Percentiles rank a stretch among this genome's conserved stretches.
Conservation (phyloP, 176 grass and related monocot genomes). For the Musa schizocarpa region DNA sequence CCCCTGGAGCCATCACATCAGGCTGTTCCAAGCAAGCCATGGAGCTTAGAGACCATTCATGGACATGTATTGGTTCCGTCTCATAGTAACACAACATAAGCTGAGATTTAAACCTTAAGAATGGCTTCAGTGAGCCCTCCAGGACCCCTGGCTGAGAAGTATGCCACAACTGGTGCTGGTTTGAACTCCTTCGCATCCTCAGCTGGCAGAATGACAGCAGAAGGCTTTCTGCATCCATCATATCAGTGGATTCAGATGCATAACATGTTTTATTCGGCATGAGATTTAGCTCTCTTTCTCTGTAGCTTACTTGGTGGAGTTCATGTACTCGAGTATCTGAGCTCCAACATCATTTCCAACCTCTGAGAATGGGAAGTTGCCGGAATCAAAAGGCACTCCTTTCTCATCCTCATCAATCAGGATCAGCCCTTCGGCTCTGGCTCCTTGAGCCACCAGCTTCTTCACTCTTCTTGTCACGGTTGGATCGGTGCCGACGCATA, state of each 20-base stretch:
- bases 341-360: slow-evolving; percentile 59
- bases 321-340: slow-evolving; percentile 77
- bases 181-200: slow-evolving; percentile 54
- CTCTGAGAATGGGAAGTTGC: slow-evolving; percentile 67
- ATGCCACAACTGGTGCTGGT: slow-evolving; percentile 75
- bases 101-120: slow-evolving; percentile 47
- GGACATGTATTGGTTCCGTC: not conserved
- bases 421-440: slow-evolving; percentile 49
- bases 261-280: not conserved
- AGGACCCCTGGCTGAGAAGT: slow-evolving; percentile 71
- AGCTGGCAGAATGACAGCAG: slow-evolving; percentile 59
- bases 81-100: not conserved
- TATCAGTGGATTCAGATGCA: not conserved
- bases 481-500: slow-evolving; percentile 55
- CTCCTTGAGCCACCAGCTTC: slow-evolving; percentile 59
- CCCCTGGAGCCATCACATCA: slow-evolving; percentile 92
- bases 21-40: slow-evolving; percentile 33
- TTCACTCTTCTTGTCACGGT: slow-evolving; percentile 64
- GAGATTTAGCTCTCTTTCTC: not conserved
- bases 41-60: not conserved
- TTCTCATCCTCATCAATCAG: slow-evolving; percentile 61
- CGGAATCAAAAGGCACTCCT: slow-evolving; percentile 60
- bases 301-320: slow-evolving; percentile 57
- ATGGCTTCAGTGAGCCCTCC: slow-evolving; percentile 68
- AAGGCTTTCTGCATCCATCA: slow-evolving; percentile 43